These are phyloP conservation scores for Boletales sp. DNA, from an alignment of 768 basidiomycete species.

Conservation along the genomic window DNA sequence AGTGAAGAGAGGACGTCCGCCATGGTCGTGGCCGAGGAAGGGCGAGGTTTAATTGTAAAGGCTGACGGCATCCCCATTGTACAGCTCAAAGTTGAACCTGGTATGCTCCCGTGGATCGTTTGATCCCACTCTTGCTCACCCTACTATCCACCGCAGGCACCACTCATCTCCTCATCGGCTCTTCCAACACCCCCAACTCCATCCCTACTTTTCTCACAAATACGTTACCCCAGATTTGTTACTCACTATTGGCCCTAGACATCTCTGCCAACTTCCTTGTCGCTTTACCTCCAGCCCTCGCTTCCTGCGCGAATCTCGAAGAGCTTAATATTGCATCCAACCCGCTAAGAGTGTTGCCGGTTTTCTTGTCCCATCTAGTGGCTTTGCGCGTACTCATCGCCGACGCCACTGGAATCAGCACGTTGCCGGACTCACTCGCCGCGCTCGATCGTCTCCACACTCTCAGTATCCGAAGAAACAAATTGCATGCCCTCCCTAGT, in stretches of 20 bases:
- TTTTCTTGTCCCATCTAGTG: conserved; percentile 73
- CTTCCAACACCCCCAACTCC: conserved; percentile 69
- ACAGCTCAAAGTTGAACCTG: conserved; percentile 66
- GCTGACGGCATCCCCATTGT: conserved; percentile 59
- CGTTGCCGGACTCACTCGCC: conserved; percentile 70
- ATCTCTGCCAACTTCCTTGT: conserved; percentile 86
- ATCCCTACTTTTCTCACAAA: conserved; percentile 72
- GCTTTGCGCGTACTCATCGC: conserved; percentile 86
- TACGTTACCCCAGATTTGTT: conserved; percentile 67
- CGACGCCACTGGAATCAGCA: conserved; percentile 82
- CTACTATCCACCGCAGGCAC: conserved; percentile 52
- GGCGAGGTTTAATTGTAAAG: conserved; percentile 77
- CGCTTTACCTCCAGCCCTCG: conserved; percentile 78
- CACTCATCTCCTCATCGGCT: conserved; percentile 90
- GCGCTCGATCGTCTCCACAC: conserved; percentile 82
- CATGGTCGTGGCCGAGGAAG: conserved; percentile 77
- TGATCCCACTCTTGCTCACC: conserved; percentile 1
- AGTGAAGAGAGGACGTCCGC: conserved; percentile 75
- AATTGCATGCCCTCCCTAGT: conserved; percentile 82
- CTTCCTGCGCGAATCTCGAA: conserved; percentile 77
- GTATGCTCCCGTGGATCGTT: conserved; percentile 40
- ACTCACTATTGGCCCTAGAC: conserved; percentile 86
- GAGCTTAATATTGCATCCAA: conserved; percentile 94
- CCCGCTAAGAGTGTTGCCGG: conserved; percentile 86
- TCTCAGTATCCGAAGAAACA: conserved; percentile 84